These are phyloP conservation scores for Hypsizygus marmoreus DNA, from an alignment of 768 basidiomycete genomes.

Conservation along the genomic window DNA sequence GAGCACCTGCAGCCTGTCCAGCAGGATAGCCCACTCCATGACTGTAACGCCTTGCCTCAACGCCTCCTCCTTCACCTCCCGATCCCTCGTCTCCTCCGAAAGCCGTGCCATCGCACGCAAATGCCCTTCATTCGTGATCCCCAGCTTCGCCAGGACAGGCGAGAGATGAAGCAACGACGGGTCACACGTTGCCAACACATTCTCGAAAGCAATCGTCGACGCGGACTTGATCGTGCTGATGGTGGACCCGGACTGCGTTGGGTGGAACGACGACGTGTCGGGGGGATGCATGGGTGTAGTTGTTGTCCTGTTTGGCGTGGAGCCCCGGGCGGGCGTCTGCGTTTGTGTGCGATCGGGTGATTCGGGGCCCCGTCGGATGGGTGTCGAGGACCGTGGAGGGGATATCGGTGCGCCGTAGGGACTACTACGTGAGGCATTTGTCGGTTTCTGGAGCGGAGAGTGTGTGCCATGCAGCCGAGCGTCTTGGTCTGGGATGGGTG, in stretches of 20 bases:
- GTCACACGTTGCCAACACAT: constrained; percentile 59
- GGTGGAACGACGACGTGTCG: constrained; percentile 31
- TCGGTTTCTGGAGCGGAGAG: not conserved
- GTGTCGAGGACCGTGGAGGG: constrained; percentile 14
- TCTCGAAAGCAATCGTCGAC: constrained; percentile 45
- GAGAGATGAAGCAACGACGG: constrained; percentile 67
- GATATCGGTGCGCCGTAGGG: constrained; percentile 2
- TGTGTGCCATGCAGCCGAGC: not conserved
- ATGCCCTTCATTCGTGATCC: constrained; percentile 62
- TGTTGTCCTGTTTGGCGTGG: constrained; percentile 18
- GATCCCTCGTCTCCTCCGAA: constrained; percentile 65
- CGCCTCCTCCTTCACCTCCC: constrained; percentile 71
- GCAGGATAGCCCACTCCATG: constrained; percentile 78
- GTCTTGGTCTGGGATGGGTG: constrained; percentile 5
- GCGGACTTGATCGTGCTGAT: constrained; percentile 44
- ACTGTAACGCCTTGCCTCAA: constrained; percentile 67
- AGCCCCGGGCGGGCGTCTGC: constrained; percentile 16
- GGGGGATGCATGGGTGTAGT: constrained; percentile 1
- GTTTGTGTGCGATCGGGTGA: constrained; percentile 1
- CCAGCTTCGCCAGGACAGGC: constrained; percentile 56
- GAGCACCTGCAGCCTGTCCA: constrained; percentile 58
- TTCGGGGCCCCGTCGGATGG: constrained; percentile 8
- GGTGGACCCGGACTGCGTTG: constrained; percentile 40
- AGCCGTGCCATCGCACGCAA: constrained; percentile 61
- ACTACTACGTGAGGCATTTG: constrained; percentile 3